Evolutionary conservation across 2,329 filamentous ascomycete species (phyloP).

Genomic region (Atkinsonella hypoxylon): DNA sequence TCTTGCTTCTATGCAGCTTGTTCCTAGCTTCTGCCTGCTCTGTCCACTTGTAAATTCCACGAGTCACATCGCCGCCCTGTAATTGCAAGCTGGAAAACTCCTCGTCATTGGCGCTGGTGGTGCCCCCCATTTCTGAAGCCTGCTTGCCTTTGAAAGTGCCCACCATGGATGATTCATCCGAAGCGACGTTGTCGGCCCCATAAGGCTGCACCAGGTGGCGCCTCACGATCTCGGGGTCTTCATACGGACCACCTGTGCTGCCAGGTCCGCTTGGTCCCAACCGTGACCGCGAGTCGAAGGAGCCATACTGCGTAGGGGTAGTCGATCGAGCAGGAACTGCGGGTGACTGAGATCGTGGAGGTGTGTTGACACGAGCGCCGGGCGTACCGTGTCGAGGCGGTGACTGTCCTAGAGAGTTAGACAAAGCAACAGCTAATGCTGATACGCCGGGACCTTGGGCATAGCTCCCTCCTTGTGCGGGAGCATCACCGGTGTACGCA

Average conservation of each 20-base stretch:
- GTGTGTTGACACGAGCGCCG: conserved; percentile 46
- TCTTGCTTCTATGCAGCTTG: conserved; percentile 69
- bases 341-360: conserved; percentile 30
- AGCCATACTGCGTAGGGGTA: conserved; percentile 69
- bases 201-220: conserved; percentile 71
- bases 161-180: conserved; percentile 32
- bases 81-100: conserved; percentile 89
- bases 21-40: conserved; percentile 69
- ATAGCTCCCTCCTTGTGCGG: conserved; percentile 52
- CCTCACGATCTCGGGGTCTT: conserved; percentile 85
- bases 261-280: conserved; percentile 25
- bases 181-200: conserved; percentile 31
- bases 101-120: conserved; percentile 44
- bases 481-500: conserved; percentile 36
- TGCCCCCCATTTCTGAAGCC: conserved; percentile 23
- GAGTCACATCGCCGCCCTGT: conserved; percentile 88
- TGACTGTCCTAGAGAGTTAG: conserved; percentile 57
- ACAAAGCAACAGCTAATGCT: conserved; percentile 77
- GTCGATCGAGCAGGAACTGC: conserved; percentile 24
- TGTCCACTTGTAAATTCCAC: conserved; percentile 93
- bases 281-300: conserved; percentile 60
- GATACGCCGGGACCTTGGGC: conserved; percentile 71
- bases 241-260: conserved; percentile 45
- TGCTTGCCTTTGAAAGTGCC: conserved; percentile 44
- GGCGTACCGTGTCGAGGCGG: conserved; percentile 61